A percentile compares a stretch with the other conserved stretches of the same genome.
phyloP scores from a whole-genome alignment of 805 yeast species.

The Saccharomycopsis fermentans region DNA sequence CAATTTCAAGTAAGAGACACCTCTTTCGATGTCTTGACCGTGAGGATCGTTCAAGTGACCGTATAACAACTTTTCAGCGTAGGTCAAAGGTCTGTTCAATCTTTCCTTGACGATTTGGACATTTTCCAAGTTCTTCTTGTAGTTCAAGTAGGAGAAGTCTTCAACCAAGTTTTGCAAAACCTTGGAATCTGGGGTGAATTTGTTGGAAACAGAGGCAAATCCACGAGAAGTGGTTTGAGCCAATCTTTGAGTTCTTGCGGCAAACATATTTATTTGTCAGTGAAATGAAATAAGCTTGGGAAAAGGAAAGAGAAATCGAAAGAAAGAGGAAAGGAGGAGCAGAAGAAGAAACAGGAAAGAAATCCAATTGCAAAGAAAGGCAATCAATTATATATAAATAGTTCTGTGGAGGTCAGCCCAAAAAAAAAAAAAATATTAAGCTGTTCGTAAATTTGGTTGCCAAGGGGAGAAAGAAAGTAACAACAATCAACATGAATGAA shows the following conservation, averaged over 20 bases:
- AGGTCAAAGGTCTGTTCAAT: constrained; percentile 79
- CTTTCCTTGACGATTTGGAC: constrained; percentile 76
- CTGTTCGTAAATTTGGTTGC: background rate
- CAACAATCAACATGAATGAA: background rate
- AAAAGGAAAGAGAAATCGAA: background rate
- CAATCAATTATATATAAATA: background rate
- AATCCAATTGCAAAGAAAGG: background rate
- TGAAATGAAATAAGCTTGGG: constrained; percentile 1
- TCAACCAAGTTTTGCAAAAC: constrained; percentile 76
- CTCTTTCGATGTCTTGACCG: constrained; percentile 61
- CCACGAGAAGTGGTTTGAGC: constrained; percentile 24
- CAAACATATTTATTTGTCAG: constrained; percentile 2
- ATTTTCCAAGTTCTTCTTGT: constrained; percentile 84
- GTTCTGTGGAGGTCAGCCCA: background rate
- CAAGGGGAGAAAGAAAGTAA: background rate
- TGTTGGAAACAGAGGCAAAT: constrained; percentile 31
- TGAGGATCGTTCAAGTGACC: constrained; percentile 88
- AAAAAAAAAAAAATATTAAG: background rate
- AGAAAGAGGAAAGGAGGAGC: background rate
- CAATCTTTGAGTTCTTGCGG: constrained; percentile 8
- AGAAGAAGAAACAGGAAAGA: background rate
- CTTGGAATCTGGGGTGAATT: constrained; percentile 53
- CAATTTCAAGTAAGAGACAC: constrained; percentile 80
- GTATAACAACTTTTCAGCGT: constrained; percentile 90
- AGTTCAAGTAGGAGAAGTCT: constrained; percentile 76